phyloP scores from a whole-genome alignment of 305 asterid genomes.

The Fraxinus dipetala region DNA sequence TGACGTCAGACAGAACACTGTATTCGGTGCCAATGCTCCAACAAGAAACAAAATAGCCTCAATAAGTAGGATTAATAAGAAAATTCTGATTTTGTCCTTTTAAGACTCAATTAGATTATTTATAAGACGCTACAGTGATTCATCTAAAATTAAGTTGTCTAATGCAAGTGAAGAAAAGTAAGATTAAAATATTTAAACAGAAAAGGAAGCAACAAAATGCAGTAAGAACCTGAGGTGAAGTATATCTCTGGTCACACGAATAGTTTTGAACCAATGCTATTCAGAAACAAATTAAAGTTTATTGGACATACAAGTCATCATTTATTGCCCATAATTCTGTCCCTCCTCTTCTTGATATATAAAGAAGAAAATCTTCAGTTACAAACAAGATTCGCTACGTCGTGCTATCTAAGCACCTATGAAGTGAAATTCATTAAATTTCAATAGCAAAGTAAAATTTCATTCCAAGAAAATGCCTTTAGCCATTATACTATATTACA shows the following conservation, averaged over 20 bases:
- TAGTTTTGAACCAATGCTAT: not conserved
- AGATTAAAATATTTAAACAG: not conserved
- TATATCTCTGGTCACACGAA: not conserved
- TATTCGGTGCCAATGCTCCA: not conserved
- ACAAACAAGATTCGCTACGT: not conserved
- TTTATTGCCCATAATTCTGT: not conserved
- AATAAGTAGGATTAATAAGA: not conserved
- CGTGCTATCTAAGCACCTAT: not conserved
- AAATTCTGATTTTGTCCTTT: not conserved
- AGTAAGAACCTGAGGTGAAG: not conserved
- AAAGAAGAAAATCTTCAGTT: not conserved
- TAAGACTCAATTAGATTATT: not conserved
- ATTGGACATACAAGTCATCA: not conserved
- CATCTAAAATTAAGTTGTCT: not conserved
- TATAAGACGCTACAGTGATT: not conserved
- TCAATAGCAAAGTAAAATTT: not conserved
- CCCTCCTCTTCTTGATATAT: not conserved
- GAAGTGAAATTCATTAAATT: not conserved
- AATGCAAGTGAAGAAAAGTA: not conserved
- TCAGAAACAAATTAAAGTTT: not conserved
- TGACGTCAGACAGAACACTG: not conserved
- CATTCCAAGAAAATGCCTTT: not conserved
- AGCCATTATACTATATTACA: slow-evolving; percentile 6
- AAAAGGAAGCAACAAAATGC: not conserved
- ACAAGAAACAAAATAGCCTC: not conserved